Percentiles rank a stretch among this genome's conserved stretches.
Conservation (phyloP, 2,329 filamentous ascomycete species). For the Botrytis tulipae region DNA sequence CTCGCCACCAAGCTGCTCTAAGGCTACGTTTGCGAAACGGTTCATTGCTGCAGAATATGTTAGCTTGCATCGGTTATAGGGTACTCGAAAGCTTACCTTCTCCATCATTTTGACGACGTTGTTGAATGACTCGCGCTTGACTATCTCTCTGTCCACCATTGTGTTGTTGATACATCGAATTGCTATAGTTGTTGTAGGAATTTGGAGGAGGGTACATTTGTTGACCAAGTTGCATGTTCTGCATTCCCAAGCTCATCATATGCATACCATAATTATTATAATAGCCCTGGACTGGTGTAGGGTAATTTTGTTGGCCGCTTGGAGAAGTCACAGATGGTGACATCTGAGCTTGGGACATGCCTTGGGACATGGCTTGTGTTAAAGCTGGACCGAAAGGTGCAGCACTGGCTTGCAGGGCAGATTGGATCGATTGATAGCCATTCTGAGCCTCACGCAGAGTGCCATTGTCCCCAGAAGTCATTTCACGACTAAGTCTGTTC, state of each 20-base stretch:
- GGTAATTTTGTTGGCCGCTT: slow-evolving; percentile 32
- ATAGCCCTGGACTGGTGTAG: slow-evolving; percentile 34
- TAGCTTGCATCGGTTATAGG: slow-evolving; percentile 20
- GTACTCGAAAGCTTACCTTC: slow-evolving; percentile 53
- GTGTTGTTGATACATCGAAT: slow-evolving; percentile 33
- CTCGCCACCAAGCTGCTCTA: slow-evolving; percentile 77
- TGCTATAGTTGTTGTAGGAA: slow-evolving; percentile 45
- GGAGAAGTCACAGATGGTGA: slow-evolving; percentile 34
- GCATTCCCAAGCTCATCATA: slow-evolving; percentile 67
- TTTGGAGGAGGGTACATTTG: slow-evolving; percentile 56
- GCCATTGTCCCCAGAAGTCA: slow-evolving; percentile 42
- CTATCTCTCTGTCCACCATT: slow-evolving; percentile 63
- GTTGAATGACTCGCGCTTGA: slow-evolving; percentile 72
- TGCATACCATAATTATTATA: slow-evolving; percentile 48
- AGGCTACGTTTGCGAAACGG: slow-evolving; percentile 77
- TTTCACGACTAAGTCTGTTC: slow-evolving; percentile 70
- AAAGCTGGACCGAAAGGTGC: slow-evolving; percentile 71
- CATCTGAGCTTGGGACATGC: slow-evolving; percentile 34
- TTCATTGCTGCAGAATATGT: slow-evolving; percentile 56
- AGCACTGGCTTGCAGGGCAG: slow-evolving; percentile 76
- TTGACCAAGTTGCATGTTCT: slow-evolving; percentile 58
- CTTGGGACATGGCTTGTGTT: slow-evolving; percentile 44
- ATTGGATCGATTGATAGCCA: slow-evolving; percentile 61
- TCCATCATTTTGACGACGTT: slow-evolving; percentile 70
- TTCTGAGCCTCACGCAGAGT: slow-evolving; percentile 44